Percentiles rank a stretch among this genome's conserved stretches.
Evolutionary conservation across 768 basidiomycete species (phyloP).

Genomic region (Coprinopsis cinerea): DNA sequence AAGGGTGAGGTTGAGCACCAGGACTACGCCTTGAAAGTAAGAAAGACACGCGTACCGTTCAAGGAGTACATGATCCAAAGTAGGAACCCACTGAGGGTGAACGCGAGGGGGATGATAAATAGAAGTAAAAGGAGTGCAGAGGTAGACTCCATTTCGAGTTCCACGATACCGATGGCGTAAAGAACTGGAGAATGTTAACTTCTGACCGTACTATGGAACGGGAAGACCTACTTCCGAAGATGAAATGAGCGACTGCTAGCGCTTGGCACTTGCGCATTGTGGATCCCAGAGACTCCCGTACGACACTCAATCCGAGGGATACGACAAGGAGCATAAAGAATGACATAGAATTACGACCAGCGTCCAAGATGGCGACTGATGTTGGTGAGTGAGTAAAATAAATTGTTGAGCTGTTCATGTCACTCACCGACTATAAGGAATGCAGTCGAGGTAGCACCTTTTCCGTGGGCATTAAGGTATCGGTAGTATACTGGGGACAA

Average conservation of each 20-base stretch:
- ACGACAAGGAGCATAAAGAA: slow-evolving; percentile 95
- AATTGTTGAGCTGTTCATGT: neutral
- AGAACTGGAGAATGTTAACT: slow-evolving; percentile 45
- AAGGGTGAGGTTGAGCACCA: slow-evolving; percentile 9
- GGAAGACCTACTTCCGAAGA: slow-evolving; percentile 80
- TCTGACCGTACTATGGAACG: neutral
- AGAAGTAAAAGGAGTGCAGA: slow-evolving; percentile 78
- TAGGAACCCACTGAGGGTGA: slow-evolving; percentile 93
- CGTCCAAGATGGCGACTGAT: slow-evolving; percentile 88
- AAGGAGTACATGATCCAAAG: slow-evolving; percentile 93
- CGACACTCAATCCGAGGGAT: slow-evolving; percentile 86
- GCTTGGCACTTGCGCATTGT: slow-evolving; percentile 82
- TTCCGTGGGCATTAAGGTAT: slow-evolving; percentile 86
- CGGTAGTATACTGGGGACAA: slow-evolving; percentile 75
- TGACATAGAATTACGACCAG: slow-evolving; percentile 88
- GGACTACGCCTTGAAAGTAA: neutral
- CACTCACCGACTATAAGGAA: slow-evolving; percentile 87
- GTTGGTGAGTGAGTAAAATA: slow-evolving; percentile 9
- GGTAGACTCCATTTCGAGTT: slow-evolving; percentile 86
- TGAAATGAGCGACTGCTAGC: slow-evolving; percentile 79
- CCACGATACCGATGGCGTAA: slow-evolving; percentile 92
- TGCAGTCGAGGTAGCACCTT: slow-evolving; percentile 65
- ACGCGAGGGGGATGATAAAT: slow-evolving; percentile 90
- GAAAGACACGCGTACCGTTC: slow-evolving; percentile 63
- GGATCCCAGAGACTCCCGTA: slow-evolving; percentile 78